These are phyloP conservation scores for Coemansia sp. DNA, from an alignment of 192 early-diverging fungal species.

Conservation along the genomic window DNA sequence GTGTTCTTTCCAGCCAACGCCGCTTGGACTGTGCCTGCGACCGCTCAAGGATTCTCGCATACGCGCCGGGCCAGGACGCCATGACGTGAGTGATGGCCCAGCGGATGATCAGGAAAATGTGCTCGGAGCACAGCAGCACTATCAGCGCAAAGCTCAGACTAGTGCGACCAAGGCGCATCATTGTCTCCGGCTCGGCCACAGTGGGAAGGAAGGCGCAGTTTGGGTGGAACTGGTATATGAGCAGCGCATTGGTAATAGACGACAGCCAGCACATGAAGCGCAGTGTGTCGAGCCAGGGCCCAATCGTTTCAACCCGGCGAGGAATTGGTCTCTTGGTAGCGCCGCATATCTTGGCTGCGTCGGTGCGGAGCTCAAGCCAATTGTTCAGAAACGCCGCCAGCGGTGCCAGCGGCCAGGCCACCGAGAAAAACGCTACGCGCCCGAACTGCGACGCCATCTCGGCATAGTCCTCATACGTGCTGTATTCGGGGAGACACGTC, in stretches of 20 bases:
- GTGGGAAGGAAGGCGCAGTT: slow-evolving; percentile 26
- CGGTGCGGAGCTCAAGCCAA: slow-evolving; percentile 85
- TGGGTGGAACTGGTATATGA: slow-evolving; percentile 57
- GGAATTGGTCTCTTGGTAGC: slow-evolving; percentile 72
- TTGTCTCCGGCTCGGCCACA: slow-evolving; percentile 25
- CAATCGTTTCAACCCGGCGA: slow-evolving; percentile 68
- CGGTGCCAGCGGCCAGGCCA: slow-evolving; percentile 82
- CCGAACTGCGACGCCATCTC: slow-evolving; percentile 96
- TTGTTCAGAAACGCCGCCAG: slow-evolving; percentile 84
- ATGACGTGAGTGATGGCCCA: slow-evolving; percentile 37
- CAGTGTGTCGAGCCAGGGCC: slow-evolving; percentile 73
- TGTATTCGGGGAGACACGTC: slow-evolving; percentile 67
- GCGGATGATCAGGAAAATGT: slow-evolving; percentile 43
- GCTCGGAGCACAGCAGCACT: slow-evolving; percentile 50
- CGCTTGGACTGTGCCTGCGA: slow-evolving; percentile 36
- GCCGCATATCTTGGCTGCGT: slow-evolving; percentile 87
- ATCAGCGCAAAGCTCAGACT: slow-evolving; percentile 45
- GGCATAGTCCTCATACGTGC: slow-evolving; percentile 84
- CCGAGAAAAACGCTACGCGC: slow-evolving; percentile 80
- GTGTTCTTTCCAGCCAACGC: slow-evolving; percentile 46
- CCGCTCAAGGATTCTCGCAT: slow-evolving; percentile 40
- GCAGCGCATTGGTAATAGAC: slow-evolving; percentile 56
- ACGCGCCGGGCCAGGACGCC: slow-evolving; percentile 50
- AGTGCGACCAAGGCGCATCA: slow-evolving; percentile 49
- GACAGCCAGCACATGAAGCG: slow-evolving; percentile 56